A percentile compares a stretch with the other conserved stretches of the same genome.
These are phyloP conservation scores for Pestalotiopsis sp. DNA, from an alignment of 2,329 filamentous ascomycete species.

Conservation along the genomic window DNA sequence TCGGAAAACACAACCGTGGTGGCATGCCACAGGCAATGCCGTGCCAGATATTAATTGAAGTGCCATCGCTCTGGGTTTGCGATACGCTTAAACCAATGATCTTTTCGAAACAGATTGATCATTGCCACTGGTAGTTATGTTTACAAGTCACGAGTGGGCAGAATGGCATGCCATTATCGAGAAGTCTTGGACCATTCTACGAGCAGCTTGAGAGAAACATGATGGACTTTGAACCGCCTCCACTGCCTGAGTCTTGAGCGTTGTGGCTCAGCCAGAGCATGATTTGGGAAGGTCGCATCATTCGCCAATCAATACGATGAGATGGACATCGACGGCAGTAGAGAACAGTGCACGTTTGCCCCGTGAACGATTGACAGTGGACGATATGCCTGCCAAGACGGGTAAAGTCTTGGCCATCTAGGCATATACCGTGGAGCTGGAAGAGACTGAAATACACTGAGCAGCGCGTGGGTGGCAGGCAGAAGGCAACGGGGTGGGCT, in stretches of 20 bases:
- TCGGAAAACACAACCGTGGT: not conserved
- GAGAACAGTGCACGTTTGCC: not conserved
- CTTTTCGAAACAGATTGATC: not conserved
- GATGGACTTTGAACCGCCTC: not conserved
- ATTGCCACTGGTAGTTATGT: not conserved
- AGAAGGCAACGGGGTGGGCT: not conserved
- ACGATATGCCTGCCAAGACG: not conserved
- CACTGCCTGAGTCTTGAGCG: not conserved
- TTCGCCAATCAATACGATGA: too few relatives aligned
- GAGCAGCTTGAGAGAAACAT: not conserved
- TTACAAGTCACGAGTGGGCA: not conserved
- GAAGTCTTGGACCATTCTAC: not conserved
- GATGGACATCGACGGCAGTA: not conserved
- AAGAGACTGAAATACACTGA: not conserved
- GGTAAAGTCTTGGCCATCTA: not conserved
- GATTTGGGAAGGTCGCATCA: constrained; percentile 1
- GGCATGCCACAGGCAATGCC: not conserved
- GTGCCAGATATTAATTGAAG: not conserved
- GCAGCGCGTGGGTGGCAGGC: not conserved
- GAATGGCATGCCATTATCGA: not conserved
- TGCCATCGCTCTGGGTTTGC: not conserved
- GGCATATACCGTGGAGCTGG: not conserved
- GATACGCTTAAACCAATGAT: not conserved
- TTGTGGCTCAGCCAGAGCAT: not conserved
- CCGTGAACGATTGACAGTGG: not conserved